Base-by-base conservation (phyloP, 768 basidiomycete genomes). In the Auriscalpium vulgare region DNA sequence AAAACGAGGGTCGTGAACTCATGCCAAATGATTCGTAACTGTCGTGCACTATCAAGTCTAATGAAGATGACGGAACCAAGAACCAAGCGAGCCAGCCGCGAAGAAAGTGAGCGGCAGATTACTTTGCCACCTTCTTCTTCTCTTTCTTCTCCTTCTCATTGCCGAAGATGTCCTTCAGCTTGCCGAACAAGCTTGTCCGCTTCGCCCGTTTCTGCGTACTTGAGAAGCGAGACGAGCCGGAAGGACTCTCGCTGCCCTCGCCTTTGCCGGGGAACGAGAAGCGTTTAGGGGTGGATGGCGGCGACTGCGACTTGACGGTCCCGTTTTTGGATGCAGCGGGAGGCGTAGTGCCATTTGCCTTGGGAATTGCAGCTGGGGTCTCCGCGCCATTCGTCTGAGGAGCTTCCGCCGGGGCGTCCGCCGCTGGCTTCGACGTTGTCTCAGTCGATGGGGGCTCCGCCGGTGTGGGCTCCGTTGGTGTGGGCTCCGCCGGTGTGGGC, bases 81-180 rank as follows among this genome's bases (percentile, higher is more conserved):
- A 29, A 29, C 29, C 29, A 29, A 44, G 29, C 23, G n/a, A 14
- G 21, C 29, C 37, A 23, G 23, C n/a, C 38, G 34, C 21, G 29
- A 45, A 19, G 37, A 11, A 51, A 51, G 37, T 19, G 13, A 29
- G 10, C 52, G 37, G 35, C 35, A 37, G n/a, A 23, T 53, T 35
- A 53, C 55, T 56, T 56, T 36, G 60, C 49, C 50, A 53, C 54
- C 38, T 60, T 56, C 50, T 54, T 60, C 51, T 40, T 54, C 47
- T 51, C 50, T 49, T 57, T 53, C 53, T 58, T 54, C 21, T 52
- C 57, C 43, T 60, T 60, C 10, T 60, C 59, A 8, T 23, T n/a
- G 45, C 17, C 17, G 46, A 62, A 62, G 11, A 62, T 55, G 47
- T 59, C 61, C 54, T 60, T 62, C 48, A 62, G 38, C 45, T 56